Conservation (phyloP, 129 eudicot species). For the Helianthus tuberosus region DNA sequence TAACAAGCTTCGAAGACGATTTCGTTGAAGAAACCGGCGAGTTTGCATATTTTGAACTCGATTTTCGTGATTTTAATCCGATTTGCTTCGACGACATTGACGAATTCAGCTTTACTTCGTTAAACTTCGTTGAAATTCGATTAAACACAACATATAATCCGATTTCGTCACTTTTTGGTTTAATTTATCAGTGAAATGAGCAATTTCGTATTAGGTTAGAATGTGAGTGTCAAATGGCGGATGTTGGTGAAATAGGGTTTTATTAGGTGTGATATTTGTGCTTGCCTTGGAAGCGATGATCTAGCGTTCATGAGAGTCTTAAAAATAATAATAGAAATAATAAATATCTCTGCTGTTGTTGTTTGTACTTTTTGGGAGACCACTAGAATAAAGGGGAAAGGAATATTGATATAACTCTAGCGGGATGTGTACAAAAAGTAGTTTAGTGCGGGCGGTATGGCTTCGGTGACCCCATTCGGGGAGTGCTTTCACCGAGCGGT, state of each 20-base stretch:
- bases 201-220: conserved; percentile 1
- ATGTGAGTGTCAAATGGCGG: too few relatives aligned
- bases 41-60: conserved; percentile 41
- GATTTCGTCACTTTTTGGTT: not conserved
- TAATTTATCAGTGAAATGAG: not conserved
- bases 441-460: too few relatives aligned
- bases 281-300: conserved; percentile 60
- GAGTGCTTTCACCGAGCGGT: too few relatives aligned
- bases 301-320: conserved; percentile 42
- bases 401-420: too few relatives aligned
- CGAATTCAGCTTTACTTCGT: conserved; percentile 4
- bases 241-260: conserved; percentile 20
- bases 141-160: conserved; percentile 22
- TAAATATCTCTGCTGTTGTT: too few relatives aligned
- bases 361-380: too few relatives aligned
- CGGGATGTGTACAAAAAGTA: too few relatives aligned
- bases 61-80: conserved; percentile 46
- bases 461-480: too few relatives aligned
- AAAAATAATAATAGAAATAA: too few relatives aligned
- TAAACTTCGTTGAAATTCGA: not conserved
- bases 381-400: too few relatives aligned
- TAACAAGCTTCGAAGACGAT: conserved; percentile 61
- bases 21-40: conserved; percentile 62
- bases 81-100: conserved; percentile 43
- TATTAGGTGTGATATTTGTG: conserved; percentile 23